These are phyloP conservation scores for Pythium aquatile DNA, from an alignment of 352 stramenopile species.

Conservation along the genomic window DNA sequence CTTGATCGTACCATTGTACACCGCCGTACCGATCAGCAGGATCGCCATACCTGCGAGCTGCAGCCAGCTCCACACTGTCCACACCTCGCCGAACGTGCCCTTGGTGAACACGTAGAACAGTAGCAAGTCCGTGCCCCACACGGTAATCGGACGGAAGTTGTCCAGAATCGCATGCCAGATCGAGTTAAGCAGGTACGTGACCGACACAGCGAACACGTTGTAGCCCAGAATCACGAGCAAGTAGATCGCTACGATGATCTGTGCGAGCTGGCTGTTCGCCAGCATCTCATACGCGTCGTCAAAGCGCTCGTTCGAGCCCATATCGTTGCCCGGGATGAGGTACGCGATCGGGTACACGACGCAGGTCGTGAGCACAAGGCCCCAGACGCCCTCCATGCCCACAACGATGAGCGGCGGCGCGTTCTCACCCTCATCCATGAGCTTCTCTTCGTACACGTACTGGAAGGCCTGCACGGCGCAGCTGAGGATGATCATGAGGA, in stretches of 20 bases:
- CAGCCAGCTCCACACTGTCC: conserved; percentile 94
- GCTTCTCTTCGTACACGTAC: conserved; percentile 98
- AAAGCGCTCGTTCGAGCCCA: conserved; percentile 93
- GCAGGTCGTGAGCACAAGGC: conserved; percentile 89
- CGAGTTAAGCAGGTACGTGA: conserved; percentile 95
- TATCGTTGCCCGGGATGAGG: conserved; percentile 89
- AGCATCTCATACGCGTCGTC: conserved; percentile 81
- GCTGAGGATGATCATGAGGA: conserved; percentile 93
- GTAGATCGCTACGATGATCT: conserved; percentile 82
- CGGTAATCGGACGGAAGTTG: conserved; percentile 96
- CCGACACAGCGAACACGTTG: conserved; percentile 96
- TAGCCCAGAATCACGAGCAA: conserved; percentile 94
- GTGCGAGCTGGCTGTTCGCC: conserved; percentile 55
- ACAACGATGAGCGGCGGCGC: conserved; percentile 92
- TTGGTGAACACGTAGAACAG: conserved; percentile 95
- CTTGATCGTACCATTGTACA: conserved; percentile 95
- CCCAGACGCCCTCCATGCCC: conserved; percentile 97
- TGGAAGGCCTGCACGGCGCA: conserved; percentile 94
- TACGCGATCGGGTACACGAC: conserved; percentile 94
- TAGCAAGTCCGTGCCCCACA: conserved; percentile 94
- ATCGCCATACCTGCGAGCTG: conserved; percentile 94
- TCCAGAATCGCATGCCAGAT: conserved; percentile 98
- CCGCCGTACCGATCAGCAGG: conserved; percentile 92
- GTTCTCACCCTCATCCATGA: conserved; percentile 93
- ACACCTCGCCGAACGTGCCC: conserved; percentile 91